These are phyloP conservation scores for Albugo candida DNA, from an alignment of 352 stramenopile genomes.

Conservation along the genomic window DNA sequence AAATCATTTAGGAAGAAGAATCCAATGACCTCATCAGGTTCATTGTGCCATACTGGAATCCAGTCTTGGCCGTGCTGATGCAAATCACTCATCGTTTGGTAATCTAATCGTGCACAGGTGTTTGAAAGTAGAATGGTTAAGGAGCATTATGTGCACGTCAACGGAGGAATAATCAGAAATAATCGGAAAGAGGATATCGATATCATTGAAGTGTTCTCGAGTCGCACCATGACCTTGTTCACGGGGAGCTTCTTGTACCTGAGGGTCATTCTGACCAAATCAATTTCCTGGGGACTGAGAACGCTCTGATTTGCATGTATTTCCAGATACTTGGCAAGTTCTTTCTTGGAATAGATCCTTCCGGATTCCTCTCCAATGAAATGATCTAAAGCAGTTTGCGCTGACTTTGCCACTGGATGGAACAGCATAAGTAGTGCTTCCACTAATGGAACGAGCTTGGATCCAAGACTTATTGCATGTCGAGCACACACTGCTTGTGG, in stretches of 20 bases:
- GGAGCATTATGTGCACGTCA: constrained; percentile 14
- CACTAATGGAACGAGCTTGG: constrained; percentile 76
- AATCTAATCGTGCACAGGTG: constrained; percentile 24
- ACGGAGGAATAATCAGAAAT: constrained; percentile 14
- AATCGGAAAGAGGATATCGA: constrained; percentile 28
- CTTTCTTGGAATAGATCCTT: constrained; percentile 83
- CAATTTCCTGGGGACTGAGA: constrained; percentile 84
- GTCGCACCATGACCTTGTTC: constrained; percentile 84
- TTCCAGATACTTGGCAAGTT: constrained; percentile 92
- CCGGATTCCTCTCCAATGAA: constrained; percentile 86
- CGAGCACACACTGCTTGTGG: constrained; percentile 84
- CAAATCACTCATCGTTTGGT: constrained; percentile 52
- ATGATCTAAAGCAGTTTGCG: constrained; percentile 83
- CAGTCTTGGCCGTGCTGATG: constrained; percentile 85
- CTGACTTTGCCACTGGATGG: constrained; percentile 78
- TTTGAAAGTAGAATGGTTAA: constrained; percentile 8
- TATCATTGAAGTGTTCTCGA: constrained; percentile 58
- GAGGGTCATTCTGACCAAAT: constrained; percentile 88
- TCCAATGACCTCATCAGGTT: constrained; percentile 91
- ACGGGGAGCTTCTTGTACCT: constrained; percentile 57
- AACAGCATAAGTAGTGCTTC: constrained; percentile 85
- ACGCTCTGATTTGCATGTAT: constrained; percentile 87
- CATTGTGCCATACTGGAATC: constrained; percentile 90
- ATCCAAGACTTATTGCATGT: constrained; percentile 70
- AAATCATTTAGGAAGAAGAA: constrained; percentile 92